Base-by-base conservation (phyloP, 1,284 basidiomycete species). In the Farysia itapuensis region DNA sequence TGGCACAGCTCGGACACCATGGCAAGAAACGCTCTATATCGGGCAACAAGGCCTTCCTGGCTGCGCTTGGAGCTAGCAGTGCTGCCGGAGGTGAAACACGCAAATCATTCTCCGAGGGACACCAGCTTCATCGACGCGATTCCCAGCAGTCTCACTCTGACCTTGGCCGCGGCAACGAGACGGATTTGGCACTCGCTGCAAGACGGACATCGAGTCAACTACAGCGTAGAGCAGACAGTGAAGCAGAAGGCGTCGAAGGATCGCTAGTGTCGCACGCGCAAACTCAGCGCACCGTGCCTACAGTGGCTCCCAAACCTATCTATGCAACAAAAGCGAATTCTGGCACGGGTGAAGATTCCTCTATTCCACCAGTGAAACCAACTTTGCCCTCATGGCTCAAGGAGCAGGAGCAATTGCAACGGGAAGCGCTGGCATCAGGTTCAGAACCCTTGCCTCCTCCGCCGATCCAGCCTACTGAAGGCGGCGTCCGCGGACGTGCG, bases 401-500 rank as follows among this genome's bases (percentile, higher is more conserved):
- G 33, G 74, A 76, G 53, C 74, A 76, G 40, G 71, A 76, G 30
- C 65, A 67, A 44, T 41, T 74, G 24, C 68, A 70, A 43, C 48
- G 64, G 5, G 57, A 67, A 24, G 46, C 67, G n/a, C 48, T 68
- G 16, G 48, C 46, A 1, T 44, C 50, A 3, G 73, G 69, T n/a
- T 63, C 53, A 14, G 58, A 56, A 16, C 46, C 57, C 12, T 63
- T 60, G 20, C 56, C 66, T 9, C 67, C 61, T 5, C 68, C 66
- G 7, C 63, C 56, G 3, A 50, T 57, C 29, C 49, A 54, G 19
- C 60, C 64, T 11, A 54, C 54, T 2, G 61, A 65, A 19, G 65
- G 45, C 4, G 52, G 48, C 3, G 56, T 51, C 11, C 41, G 47
- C 14, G 44, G 48, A 9, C 32, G 53, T 4, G 50, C 54, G 2